Percentiles rank a stretch among this genome's conserved stretches.
These are phyloP conservation scores for Xylaria telfairii DNA, from an alignment of 495 filamentous ascomycete genomes.

Conservation along the genomic window DNA sequence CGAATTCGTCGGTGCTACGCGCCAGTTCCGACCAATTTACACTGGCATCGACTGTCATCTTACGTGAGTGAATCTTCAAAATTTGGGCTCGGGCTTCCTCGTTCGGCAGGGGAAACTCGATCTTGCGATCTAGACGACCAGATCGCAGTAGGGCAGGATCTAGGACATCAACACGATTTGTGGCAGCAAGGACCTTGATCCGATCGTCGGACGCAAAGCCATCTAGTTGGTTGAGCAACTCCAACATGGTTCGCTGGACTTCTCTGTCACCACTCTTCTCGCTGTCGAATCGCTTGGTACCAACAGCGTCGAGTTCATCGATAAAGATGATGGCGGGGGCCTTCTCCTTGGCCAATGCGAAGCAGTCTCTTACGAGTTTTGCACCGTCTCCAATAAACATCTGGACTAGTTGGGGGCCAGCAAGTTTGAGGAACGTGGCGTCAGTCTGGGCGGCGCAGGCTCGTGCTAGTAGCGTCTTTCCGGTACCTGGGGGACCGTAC, in stretches of 20 bases:
- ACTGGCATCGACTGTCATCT: conserved; percentile 93
- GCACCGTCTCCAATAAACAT: conserved; percentile 99
- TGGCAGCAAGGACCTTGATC: conserved; percentile 98
- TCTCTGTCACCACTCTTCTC: conserved; percentile 98
- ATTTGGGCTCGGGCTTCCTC: conserved; percentile 98
- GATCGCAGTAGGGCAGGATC: conserved; percentile 94
- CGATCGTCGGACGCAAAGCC: conserved; percentile 98
- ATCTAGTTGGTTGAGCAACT: conserved; percentile 97
- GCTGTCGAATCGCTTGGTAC: conserved; percentile 98
- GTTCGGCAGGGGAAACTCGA: conserved; percentile 99
- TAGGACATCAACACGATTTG: conserved; percentile 96
- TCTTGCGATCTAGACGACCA: conserved; percentile 96
- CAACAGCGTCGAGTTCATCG: conserved; percentile 95
- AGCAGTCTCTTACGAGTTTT: conserved; percentile 96
- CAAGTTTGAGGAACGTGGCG: conserved; percentile 98
- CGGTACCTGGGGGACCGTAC: conserved; percentile 97
- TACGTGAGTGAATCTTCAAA: conserved; percentile 93
- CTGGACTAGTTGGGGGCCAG: conserved; percentile 97
- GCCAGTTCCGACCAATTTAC: conserved; percentile 98
- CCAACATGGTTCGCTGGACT: conserved; percentile 98
- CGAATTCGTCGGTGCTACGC: conserved; percentile 98
- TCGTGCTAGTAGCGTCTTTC: conserved; percentile 95
- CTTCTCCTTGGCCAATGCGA: conserved; percentile 97
- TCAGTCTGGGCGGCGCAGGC: conserved; percentile 98
- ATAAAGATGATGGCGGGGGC: conserved; percentile 99